Evolutionary conservation across 2,329 filamentous ascomycete species (phyloP), one percentile per base, ranked within the genome.

Genomic region (Microsporum canis): DNA sequence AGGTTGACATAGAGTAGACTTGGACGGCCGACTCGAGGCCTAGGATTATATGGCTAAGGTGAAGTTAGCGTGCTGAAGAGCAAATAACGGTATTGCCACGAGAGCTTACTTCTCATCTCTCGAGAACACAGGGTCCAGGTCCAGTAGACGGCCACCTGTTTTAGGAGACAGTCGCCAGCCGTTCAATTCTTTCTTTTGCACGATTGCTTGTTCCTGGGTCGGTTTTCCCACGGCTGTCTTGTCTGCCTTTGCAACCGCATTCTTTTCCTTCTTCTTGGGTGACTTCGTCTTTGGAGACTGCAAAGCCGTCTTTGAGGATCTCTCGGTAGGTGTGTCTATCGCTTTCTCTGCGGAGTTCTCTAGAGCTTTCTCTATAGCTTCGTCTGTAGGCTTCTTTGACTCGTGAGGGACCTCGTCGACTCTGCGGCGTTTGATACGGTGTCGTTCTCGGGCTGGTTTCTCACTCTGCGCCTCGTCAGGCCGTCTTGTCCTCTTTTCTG

Each of bases 1-100:
- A 97, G 60, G 90, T 91, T 65, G 83, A 79, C 34, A 89, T 84
- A 1, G 88, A 88, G 73, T 94, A 95, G 31, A 96, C 81, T 71
- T 91, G 88, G 60, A 96, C 79, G 7, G 87, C 86, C 33, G 83
- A 86, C 63, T 85, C 82, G 68, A 89, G 89, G 36, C 87, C 83
- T 61, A 95, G 73, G 61, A 96, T 85, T 43, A 96, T 72, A 73
- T 87, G 82, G 70, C 89, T 90, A 58, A 43, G 31, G 5, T 8
- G 8, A 31, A 10, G 2, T 63, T 64, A 49, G 43, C 23, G 36
- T 31, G 8, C 1, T 14, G n/a, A 12, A 27, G 2, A 57, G 5
- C 47, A 23, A 14, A 47, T 27, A 23, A 51, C 33, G 41, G 38
- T 14, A 17, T 31, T 8, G 3, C 14, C 12, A 31, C 5, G 7